A percentile compares a stretch with the other conserved stretches of the same genome.
phyloP scores from a whole-genome alignment of 208 protist genomes.

The Leishmania amazonensis region DNA sequence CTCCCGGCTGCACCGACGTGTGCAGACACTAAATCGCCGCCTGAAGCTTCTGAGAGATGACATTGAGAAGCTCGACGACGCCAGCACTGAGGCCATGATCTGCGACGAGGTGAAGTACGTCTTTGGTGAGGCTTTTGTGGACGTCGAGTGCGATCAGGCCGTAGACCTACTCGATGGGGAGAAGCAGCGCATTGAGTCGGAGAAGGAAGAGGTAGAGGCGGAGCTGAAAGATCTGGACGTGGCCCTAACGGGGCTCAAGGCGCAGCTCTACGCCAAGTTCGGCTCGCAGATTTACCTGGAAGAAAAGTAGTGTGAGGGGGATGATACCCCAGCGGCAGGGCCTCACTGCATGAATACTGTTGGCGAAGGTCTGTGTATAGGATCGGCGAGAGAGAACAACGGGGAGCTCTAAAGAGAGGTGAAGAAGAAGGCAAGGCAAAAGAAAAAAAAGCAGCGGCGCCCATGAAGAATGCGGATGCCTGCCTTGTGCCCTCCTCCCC shows the following conservation, averaged over 20 bases:
- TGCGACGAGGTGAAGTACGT: conserved; percentile 80
- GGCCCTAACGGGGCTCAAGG: conserved; percentile 80
- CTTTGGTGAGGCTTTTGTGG: conserved; percentile 88
- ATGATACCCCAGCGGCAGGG: not conserved
- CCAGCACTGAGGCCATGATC: conserved; percentile 58
- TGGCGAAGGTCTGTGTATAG: not conserved
- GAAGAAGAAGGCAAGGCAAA: not conserved
- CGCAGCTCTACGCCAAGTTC: conserved; percentile 89
- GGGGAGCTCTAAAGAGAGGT: not conserved
- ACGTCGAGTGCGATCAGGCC: conserved; percentile 63
- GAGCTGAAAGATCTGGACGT: conserved; percentile 61
- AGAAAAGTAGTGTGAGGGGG: conserved; percentile 45
- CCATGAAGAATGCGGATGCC: not conserved
- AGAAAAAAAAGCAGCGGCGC: not conserved
- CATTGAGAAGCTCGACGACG: conserved; percentile 75
- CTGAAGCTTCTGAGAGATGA: conserved; percentile 55
- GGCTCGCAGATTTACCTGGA: conserved; percentile 91
- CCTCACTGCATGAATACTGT: not conserved
- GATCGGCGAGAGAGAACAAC: not conserved
- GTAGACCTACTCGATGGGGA: conserved; percentile 66
- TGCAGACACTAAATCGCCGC: conserved; percentile 58
- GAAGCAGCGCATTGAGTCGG: conserved; percentile 45
- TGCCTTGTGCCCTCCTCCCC: not conserved
- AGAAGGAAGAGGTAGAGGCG: conserved; percentile 51
- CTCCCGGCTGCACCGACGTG: conserved; percentile 69